Percentiles rank a stretch among this genome's conserved stretches.
These are phyloP conservation scores for Akanthomyces uredinophilus DNA, from an alignment of 2,329 filamentous ascomycete genomes.

Conservation along the genomic window DNA sequence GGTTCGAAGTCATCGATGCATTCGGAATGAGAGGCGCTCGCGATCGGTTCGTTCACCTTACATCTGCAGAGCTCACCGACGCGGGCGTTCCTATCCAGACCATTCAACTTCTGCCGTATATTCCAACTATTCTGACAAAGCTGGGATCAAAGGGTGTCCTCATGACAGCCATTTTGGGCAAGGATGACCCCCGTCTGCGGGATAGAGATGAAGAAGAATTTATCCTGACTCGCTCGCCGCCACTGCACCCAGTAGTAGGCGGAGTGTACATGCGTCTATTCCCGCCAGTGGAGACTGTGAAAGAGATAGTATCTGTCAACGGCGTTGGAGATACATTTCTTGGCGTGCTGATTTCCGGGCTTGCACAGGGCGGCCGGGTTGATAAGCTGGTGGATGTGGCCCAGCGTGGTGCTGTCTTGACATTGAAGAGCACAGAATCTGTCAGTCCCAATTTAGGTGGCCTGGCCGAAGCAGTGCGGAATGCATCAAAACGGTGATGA, in stretches of 20 bases:
- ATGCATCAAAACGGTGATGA: conserved; percentile 17
- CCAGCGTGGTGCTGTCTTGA: conserved; percentile 74
- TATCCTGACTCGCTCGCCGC: conserved; percentile 61
- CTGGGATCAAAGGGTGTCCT: conserved; percentile 72
- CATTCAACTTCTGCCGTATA: conserved; percentile 80
- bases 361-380: conserved; percentile 55
- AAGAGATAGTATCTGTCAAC: conserved; percentile 82
- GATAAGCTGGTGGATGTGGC: conserved; percentile 69
- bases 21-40: conserved; percentile 72
- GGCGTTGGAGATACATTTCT: conserved; percentile 92
- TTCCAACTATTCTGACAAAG: conserved; percentile 81
- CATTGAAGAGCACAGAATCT: conserved; percentile 67
- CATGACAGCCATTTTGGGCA: conserved; percentile 63
- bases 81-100: conserved; percentile 77
- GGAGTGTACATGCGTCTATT: conserved; percentile 79
- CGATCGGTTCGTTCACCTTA: conserved; percentile 65
- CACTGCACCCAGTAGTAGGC: conserved; percentile 51
- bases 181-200: conserved; percentile 62
- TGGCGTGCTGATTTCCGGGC: conserved; percentile 74
- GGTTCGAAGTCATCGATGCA: conserved; percentile 77
- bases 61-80: conserved; percentile 63
- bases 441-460: conserved; percentile 57
- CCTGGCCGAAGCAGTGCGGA: conserved; percentile 36
- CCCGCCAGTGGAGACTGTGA: conserved; percentile 59
- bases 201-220: conserved; percentile 60